Evolutionary conservation across 306 rosid species (phyloP).

Genomic region (Gynostemma pentaphyllum): DNA sequence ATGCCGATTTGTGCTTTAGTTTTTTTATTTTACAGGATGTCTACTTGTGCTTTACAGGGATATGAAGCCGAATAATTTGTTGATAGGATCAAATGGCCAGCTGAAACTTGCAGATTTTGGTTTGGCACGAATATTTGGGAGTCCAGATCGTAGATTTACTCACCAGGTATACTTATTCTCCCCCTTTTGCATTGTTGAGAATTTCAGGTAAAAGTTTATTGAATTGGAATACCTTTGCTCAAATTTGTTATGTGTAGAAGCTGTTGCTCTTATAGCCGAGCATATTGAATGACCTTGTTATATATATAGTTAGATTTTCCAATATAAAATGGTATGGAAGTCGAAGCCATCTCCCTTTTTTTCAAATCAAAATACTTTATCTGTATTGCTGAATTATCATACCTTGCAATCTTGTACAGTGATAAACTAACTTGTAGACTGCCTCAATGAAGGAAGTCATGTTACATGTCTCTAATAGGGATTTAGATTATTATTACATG

Average conservation of each 20-base stretch:
- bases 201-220: background rate
- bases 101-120: slow-evolving; percentile 99
- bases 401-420: too few relatives aligned
- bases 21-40: slow-evolving; percentile 14
- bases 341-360: background rate
- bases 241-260: background rate
- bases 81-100: slow-evolving; percentile 89
- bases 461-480: too few relatives aligned
- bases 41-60: slow-evolving; percentile 52
- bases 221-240: slow-evolving; percentile 7
- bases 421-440: too few relatives aligned
- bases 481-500: too few relatives aligned
- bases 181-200: slow-evolving; percentile 9
- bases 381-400: background rate
- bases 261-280: background rate
- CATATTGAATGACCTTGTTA: background rate
- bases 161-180: slow-evolving; percentile 66
- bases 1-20: slow-evolving; percentile 10
- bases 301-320: background rate
- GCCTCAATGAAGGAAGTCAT: too few relatives aligned
- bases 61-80: slow-evolving; percentile 93
- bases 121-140: slow-evolving; percentile 92
- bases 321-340: background rate
- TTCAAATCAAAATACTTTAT: background rate
- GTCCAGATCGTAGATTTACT: slow-evolving; percentile 90